These are phyloP conservation scores for Ceratocystiopsis minuta DNA, from an alignment of 2,329 filamentous ascomycete genomes.

Conservation along the genomic window DNA sequence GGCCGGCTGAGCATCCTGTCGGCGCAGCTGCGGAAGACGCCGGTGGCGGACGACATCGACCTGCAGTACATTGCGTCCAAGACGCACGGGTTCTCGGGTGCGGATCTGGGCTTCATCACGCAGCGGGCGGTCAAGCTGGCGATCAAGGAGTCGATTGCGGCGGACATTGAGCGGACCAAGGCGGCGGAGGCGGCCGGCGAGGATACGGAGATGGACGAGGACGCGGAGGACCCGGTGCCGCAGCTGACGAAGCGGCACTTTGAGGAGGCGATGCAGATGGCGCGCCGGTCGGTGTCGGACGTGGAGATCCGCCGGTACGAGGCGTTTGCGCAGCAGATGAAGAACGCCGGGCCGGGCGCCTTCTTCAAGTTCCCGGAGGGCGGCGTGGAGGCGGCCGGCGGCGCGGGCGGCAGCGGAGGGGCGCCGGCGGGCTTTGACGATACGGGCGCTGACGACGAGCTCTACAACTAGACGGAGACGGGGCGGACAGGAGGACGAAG, in stretches of 20 bases:
- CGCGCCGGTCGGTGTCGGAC: conserved; percentile 82
- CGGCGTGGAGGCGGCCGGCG: conserved; percentile 50
- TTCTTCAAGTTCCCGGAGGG: conserved; percentile 94
- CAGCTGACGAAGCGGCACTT: conserved; percentile 94
- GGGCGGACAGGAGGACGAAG: conserved; percentile 59
- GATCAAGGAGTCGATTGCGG: conserved; percentile 87
- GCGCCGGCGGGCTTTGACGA: conserved; percentile 47
- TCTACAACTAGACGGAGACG: conserved; percentile 65
- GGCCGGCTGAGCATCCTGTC: conserved; percentile 80
- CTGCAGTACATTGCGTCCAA: conserved; percentile 84
- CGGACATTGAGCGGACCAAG: conserved; percentile 81
- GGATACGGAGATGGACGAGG: conserved; percentile 67
- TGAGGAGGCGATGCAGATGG: conserved; percentile 94
- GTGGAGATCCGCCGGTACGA: conserved; percentile 97
- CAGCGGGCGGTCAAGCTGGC: conserved; percentile 98
- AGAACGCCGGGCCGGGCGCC: conserved; percentile 85
- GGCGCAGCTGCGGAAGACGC: conserved; percentile 96
- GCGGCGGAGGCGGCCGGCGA: conserved; percentile 72
- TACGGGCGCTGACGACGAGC: conserved; percentile 84
- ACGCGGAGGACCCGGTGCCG: conserved; percentile 79
- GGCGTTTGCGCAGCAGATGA: conserved; percentile 97
- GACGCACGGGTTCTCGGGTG: conserved; percentile 98
- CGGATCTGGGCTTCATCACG: conserved; percentile 96
- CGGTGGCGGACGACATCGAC: conserved; percentile 73
- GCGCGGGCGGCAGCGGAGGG: conserved; percentile 20